Evolutionary conservation across 306 rosid genomes (phyloP).

Genomic region (Dryas octopetala): DNA sequence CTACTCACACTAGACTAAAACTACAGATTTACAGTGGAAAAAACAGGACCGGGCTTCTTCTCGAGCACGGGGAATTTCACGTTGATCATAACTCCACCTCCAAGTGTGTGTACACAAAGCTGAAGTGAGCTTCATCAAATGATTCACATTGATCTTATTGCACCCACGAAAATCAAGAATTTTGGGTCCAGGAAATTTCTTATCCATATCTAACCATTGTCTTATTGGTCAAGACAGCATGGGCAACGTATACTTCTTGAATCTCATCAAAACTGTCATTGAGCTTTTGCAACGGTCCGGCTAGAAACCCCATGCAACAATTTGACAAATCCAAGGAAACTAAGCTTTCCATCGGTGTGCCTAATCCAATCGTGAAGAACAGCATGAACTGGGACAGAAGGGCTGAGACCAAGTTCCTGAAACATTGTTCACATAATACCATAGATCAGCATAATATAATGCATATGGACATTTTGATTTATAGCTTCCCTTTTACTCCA

Average conservation of each 20-base stretch:
- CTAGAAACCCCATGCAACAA: constrained; percentile 77
- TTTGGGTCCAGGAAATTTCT: not conserved
- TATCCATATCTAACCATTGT: constrained; percentile 26
- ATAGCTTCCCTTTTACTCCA: not conserved
- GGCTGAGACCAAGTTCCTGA: constrained; percentile 94
- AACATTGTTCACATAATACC: constrained; percentile 20
- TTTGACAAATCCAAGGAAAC: constrained; percentile 90
- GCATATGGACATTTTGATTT: not conserved
- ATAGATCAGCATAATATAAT: constrained; percentile 28
- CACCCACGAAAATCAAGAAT: constrained; percentile 9
- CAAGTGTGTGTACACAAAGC: constrained; percentile 15
- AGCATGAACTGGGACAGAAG: constrained; percentile 84
- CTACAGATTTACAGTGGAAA: constrained; percentile 65
- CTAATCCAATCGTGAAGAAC: constrained; percentile 96
- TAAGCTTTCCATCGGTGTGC: constrained; percentile 87
- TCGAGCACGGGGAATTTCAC: constrained; percentile 9
- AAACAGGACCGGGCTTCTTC: constrained; percentile 18
- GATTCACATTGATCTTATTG: not conserved
- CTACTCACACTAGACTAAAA: constrained; percentile 34
- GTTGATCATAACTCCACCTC: constrained; percentile 23
- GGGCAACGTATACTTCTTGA: constrained; percentile 29
- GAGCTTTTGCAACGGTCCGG: constrained; percentile 55
- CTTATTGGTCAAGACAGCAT: constrained; percentile 33
- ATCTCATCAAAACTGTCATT: constrained; percentile 37
- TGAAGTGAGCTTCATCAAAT: constrained; percentile 10